Conservation (phyloP, 176 grass and related monocot species). For the Carex parvula region DNA sequence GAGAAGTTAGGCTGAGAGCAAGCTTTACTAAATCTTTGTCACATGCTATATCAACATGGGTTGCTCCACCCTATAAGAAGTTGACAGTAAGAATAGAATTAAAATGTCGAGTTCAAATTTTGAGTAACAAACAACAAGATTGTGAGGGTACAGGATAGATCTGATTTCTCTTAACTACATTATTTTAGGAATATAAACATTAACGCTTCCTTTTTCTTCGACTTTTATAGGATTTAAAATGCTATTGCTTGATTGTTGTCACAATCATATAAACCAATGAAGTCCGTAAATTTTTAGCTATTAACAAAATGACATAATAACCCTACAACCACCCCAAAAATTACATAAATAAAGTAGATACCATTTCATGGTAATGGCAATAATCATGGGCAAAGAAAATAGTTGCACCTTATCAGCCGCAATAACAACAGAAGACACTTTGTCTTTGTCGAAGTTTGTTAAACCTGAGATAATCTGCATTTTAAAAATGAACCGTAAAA, state of each 20-base stretch:
- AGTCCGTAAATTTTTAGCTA: background rate
- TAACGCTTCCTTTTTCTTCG: background rate
- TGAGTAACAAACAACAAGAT: background rate
- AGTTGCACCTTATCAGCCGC: constrained; percentile 77
- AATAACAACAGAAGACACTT: constrained; percentile 78
- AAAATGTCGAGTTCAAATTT: background rate
- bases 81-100: constrained; percentile 20
- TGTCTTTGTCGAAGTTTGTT: constrained; percentile 69
- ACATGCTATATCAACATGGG: constrained; percentile 97
- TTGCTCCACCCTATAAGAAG: constrained; percentile 78
- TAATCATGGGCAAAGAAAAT: background rate
- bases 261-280: background rate
- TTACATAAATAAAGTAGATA: background rate
- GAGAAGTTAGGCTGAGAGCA: constrained; percentile 64
- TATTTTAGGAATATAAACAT: background rate
- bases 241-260: background rate
- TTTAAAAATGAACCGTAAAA: constrained; percentile 19
- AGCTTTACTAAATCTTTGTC: constrained; percentile 71
- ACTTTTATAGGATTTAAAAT: background rate
- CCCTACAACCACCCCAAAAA: background rate
- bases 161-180: background rate
- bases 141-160: background rate
- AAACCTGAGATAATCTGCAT: constrained; percentile 90
- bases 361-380: background rate
- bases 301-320: background rate